These are phyloP conservation scores for Aegilops speltoides DNA, from an alignment of 176 grass and related monocot species.

Conservation along the genomic window DNA sequence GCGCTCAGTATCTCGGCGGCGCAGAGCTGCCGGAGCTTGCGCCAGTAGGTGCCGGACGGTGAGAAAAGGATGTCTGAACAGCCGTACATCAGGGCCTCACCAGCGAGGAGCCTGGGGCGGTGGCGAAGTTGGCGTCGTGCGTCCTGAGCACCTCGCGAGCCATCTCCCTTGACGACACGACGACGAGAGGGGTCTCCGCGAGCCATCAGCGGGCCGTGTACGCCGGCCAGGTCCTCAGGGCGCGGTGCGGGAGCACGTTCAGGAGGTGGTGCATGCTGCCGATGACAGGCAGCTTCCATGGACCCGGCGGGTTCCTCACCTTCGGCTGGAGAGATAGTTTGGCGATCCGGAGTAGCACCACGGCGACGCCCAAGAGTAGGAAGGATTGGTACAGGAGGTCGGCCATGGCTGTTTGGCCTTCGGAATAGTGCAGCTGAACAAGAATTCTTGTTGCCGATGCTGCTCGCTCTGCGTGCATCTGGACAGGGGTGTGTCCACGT, in stretches of 20 bases:
- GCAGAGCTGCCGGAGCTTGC: conserved; percentile 52
- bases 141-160: not conserved
- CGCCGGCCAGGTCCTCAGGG: not conserved
- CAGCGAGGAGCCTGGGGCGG: not conserved
- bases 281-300: not conserved
- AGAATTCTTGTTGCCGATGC: not conserved
- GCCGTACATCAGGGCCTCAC: not conserved
- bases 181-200: not conserved
- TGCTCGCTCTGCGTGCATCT: not conserved
- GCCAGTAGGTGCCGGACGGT: conserved; percentile 35
- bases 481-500: not conserved
- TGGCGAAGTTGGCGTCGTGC: conserved; percentile 2
- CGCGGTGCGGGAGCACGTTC: not conserved
- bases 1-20: conserved; percentile 35
- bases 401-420: not conserved
- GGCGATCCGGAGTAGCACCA: not conserved
- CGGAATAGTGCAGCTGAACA: too few relatives aligned
- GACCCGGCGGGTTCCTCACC: not conserved
- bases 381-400: not conserved
- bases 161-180: not conserved
- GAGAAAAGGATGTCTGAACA: not conserved
- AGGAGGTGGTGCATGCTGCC: not conserved
- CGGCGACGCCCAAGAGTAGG: not conserved
- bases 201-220: not conserved
- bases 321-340: not conserved